Conservation (phyloP, 805 yeast species). For the Saccharomycopsis lassenensis region DNA sequence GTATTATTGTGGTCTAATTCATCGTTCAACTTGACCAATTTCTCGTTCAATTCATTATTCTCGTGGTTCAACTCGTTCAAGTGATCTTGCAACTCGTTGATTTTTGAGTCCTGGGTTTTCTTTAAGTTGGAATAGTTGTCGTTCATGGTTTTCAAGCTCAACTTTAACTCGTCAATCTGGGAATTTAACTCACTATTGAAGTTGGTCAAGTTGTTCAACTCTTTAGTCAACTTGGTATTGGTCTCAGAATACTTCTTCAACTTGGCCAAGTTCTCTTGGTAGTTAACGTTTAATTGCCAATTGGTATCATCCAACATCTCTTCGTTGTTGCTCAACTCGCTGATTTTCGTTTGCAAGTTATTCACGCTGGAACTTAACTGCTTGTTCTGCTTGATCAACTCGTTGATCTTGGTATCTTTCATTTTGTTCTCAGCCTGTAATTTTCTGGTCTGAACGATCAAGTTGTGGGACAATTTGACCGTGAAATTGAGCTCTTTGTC, state of each 20-base stretch:
- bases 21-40: slow-evolving; percentile 21
- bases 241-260: slow-evolving; percentile 31
- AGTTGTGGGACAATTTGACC: slow-evolving; percentile 62
- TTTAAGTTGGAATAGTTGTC: slow-evolving; percentile 30
- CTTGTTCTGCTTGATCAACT: slow-evolving; percentile 7
- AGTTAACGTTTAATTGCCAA: slow-evolving; percentile 52
- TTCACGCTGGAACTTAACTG: slow-evolving; percentile 12
- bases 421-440: slow-evolving; percentile 52
- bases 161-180: slow-evolving; percentile 37
- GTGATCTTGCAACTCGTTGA: slow-evolving; percentile 37
- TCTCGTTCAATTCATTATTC: slow-evolving; percentile 45
- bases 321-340: slow-evolving; percentile 28
- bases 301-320: slow-evolving; percentile 44
- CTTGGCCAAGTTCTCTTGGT: slow-evolving; percentile 28
- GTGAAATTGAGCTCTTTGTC: slow-evolving; percentile 62
- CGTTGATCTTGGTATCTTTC: slow-evolving; percentile 20
- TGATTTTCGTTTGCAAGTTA: slow-evolving; percentile 15
- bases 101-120: slow-evolving; percentile 29
- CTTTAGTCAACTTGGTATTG: slow-evolving; percentile 29
- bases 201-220: slow-evolving; percentile 31
- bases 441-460: slow-evolving; percentile 59
- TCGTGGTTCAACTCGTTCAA: slow-evolving; percentile 58
- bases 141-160: slow-evolving; percentile 30
- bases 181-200: slow-evolving; percentile 29
- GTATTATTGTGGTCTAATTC: neutral